Conservation (phyloP, 2,329 filamentous ascomycete genomes). For the Xylariales sp. region DNA sequence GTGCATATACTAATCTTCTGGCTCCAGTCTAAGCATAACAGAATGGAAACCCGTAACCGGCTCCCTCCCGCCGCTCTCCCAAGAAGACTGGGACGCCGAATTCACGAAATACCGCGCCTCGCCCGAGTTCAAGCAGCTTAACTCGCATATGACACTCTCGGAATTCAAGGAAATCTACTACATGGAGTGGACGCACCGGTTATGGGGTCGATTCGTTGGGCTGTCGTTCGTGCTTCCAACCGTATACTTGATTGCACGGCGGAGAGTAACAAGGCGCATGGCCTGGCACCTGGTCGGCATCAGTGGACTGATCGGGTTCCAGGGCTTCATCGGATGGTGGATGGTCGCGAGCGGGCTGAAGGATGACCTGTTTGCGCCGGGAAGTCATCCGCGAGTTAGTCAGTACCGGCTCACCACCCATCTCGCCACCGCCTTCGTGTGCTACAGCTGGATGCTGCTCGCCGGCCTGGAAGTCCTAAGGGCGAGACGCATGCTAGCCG, state of each 20-base stretch:
- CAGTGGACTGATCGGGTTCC: constrained; percentile 83
- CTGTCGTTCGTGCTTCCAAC: constrained; percentile 85
- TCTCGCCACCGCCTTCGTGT: constrained; percentile 83
- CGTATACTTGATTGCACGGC: constrained; percentile 78
- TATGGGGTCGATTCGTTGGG: constrained; percentile 91
- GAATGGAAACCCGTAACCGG: constrained; percentile 98
- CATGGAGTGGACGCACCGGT: constrained; percentile 96
- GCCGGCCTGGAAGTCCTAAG: constrained; percentile 82
- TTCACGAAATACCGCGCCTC: constrained; percentile 90
- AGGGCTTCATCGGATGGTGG: constrained; percentile 97
- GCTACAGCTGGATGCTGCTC: constrained; percentile 92
- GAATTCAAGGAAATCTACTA: constrained; percentile 99
- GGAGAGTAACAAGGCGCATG: constrained; percentile 74
- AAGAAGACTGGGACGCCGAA: constrained; percentile 83
- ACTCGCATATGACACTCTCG: constrained; percentile 84
- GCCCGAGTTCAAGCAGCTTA: constrained; percentile 87
- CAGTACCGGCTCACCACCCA: constrained; percentile 92
- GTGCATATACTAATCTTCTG: neutral
- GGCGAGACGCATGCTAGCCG: constrained; percentile 63
- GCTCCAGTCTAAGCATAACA: constrained; percentile 75
- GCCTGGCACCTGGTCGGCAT: constrained; percentile 75
- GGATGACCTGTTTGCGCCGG: constrained; percentile 90
- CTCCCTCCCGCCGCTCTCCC: constrained; percentile 74
- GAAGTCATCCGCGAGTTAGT: constrained; percentile 84
- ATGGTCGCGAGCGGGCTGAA: constrained; percentile 97